A percentile compares a stretch with the other conserved stretches of the same genome.
Conservation (phyloP, 805 yeast species). For the Groenewaldozyma salmanticensis region DNA sequence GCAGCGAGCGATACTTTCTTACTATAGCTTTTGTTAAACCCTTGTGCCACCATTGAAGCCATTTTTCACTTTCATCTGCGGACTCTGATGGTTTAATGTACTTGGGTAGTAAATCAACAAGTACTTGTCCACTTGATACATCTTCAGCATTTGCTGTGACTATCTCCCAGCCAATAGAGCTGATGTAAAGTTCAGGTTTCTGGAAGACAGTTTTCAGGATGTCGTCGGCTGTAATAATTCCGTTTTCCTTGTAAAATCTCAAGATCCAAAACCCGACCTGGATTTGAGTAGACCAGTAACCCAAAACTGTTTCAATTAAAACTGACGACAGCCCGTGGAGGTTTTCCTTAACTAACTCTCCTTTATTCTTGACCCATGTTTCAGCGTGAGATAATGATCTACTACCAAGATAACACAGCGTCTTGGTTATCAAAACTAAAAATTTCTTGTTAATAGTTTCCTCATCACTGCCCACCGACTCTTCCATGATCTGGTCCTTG, state of each 20-base stretch:
- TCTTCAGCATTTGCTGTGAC: slow-evolving; percentile 7
- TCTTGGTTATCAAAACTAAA: slow-evolving; percentile 55
- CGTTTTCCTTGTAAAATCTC: slow-evolving; percentile 40
- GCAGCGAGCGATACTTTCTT: neutral
- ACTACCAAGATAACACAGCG: slow-evolving; percentile 73
- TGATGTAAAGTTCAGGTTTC: slow-evolving; percentile 17
- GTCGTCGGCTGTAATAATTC: slow-evolving; percentile 36
- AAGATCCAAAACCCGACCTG: slow-evolving; percentile 54
- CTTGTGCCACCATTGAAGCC: slow-evolving; percentile 11
- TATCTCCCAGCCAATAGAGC: slow-evolving; percentile 23
- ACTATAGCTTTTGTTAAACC: neutral
- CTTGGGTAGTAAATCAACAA: slow-evolving; percentile 1
- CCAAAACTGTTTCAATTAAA: slow-evolving; percentile 45
- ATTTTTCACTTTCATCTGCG: slow-evolving; percentile 3
- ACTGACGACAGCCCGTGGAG: slow-evolving; percentile 24
- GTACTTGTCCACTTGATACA: neutral
- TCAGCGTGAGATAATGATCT: slow-evolving; percentile 76
- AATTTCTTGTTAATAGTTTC: slow-evolving; percentile 36
- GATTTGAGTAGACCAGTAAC: slow-evolving; percentile 58
- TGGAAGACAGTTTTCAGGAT: slow-evolving; percentile 35
- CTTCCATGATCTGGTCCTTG: slow-evolving; percentile 18
- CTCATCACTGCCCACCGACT: slow-evolving; percentile 26
- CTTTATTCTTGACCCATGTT: slow-evolving; percentile 39
- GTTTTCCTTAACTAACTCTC: slow-evolving; percentile 22
- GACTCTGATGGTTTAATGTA: slow-evolving; percentile 1